Conservation (phyloP, 768 basidiomycete genomes). For the Glaciozyma antarctica region DNA sequence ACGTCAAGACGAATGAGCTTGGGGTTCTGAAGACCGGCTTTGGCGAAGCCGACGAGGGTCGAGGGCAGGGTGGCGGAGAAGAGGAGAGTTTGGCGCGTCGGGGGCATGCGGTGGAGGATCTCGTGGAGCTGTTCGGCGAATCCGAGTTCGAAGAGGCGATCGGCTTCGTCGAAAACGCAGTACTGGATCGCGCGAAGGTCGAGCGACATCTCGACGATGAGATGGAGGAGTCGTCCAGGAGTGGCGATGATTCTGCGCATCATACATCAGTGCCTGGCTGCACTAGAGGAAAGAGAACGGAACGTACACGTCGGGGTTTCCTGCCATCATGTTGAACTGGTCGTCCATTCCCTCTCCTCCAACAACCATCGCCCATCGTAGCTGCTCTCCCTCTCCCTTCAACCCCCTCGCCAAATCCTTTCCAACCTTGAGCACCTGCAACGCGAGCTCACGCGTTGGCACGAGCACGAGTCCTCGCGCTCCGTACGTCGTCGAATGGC, state of each 20-base stretch:
- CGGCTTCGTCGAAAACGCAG: conserved; percentile 94
- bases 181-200: conserved; percentile 79
- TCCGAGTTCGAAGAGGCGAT: conserved; percentile 95
- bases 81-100: conserved; percentile 78
- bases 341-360: conserved; percentile 93
- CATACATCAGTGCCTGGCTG: conserved; percentile 4
- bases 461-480: conserved; percentile 79
- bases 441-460: conserved; percentile 84
- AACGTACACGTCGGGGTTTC: conserved; percentile 87
- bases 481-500: conserved; percentile 69
- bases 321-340: conserved; percentile 90
- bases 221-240: conserved; percentile 91
- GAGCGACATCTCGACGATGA: conserved; percentile 91
- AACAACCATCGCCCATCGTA: conserved; percentile 89
- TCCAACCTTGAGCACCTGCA: conserved; percentile 87
- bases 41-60: conserved; percentile 94
- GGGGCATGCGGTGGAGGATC: conserved; percentile 77
- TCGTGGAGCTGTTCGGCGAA: conserved; percentile 86
- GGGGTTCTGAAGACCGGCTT: conserved; percentile 85
- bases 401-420: conserved; percentile 85
- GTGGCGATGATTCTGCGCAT: conserved; percentile 80
- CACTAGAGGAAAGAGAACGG: conserved; percentile 6
- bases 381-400: conserved; percentile 57
- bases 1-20: conserved; percentile 93
- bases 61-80: conserved; percentile 96